Conservation (phyloP, 2,329 filamentous ascomycete species). For the Conoideocrella luteorostrata region DNA sequence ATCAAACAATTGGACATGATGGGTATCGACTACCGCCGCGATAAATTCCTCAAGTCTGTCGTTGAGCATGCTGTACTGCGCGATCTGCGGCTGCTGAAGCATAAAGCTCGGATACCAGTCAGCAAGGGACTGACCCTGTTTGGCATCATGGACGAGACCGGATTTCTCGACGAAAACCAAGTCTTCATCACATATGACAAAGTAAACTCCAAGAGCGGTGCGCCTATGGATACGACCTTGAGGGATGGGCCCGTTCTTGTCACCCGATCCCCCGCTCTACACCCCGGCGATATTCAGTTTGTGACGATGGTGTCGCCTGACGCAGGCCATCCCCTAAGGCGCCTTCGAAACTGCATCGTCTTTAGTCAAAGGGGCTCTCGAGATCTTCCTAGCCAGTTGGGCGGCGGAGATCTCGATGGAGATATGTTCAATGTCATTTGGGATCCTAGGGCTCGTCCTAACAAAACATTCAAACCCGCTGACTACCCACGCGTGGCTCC, state of each 20-base stretch:
- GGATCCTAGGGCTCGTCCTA: slow-evolving; percentile 48
- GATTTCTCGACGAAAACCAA: slow-evolving; percentile 57
- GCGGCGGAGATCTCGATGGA: slow-evolving; percentile 78
- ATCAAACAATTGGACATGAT: slow-evolving; percentile 53
- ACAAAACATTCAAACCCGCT: slow-evolving; percentile 47
- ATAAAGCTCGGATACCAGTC: slow-evolving; percentile 70
- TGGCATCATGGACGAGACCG: slow-evolving; percentile 79
- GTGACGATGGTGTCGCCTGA: slow-evolving; percentile 58
- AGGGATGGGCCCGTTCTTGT: slow-evolving; percentile 48
- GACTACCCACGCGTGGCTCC: slow-evolving; percentile 60
- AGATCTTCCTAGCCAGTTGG: slow-evolving; percentile 71
- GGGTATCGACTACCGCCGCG: slow-evolving; percentile 58
- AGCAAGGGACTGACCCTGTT: slow-evolving; percentile 67
- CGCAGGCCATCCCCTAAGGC: slow-evolving; percentile 49
- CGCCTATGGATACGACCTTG: slow-evolving; percentile 23
- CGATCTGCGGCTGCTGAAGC: slow-evolving; percentile 68
- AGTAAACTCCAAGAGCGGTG: slow-evolving; percentile 14
- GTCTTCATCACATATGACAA: slow-evolving; percentile 58
- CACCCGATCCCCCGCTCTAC: slow-evolving; percentile 73
- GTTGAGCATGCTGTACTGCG: slow-evolving; percentile 66
- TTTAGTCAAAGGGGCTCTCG: slow-evolving; percentile 67
- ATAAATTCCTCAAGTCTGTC: slow-evolving; percentile 62
- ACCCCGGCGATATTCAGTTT: slow-evolving; percentile 73
- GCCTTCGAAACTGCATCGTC: slow-evolving; percentile 66
- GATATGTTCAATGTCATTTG: slow-evolving; percentile 78